A percentile compares a stretch with the other conserved stretches of the same genome.
Evolutionary conservation across 139 green algal species (phyloP).

Genomic region (Tetradesmus lagerheimii): DNA sequence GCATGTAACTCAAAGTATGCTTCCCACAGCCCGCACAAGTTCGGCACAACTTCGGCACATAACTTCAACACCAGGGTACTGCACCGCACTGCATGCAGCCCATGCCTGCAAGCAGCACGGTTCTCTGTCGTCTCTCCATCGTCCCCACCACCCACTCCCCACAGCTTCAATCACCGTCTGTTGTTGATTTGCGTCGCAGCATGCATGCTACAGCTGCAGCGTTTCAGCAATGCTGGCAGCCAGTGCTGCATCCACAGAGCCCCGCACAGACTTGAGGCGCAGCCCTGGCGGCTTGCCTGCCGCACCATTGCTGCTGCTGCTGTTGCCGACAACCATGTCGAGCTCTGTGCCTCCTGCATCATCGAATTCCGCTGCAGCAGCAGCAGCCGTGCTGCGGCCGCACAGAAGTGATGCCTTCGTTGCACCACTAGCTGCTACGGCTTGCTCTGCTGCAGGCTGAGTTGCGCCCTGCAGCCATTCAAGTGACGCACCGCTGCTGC

Average conservation of each 20-base stretch:
- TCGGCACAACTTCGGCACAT: no score
- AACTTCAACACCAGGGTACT: no score
- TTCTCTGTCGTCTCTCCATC: not conserved
- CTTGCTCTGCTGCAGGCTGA: not conserved
- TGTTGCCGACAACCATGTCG: not conserved
- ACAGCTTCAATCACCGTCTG: no score
- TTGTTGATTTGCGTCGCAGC: no score
- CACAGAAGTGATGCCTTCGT: no score
- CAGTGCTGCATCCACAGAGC: slow-evolving; percentile 16
- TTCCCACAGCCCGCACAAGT: no score
- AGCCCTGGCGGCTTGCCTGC: not conserved
- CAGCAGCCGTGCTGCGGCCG: slow-evolving; percentile 1
- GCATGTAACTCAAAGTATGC: no score
- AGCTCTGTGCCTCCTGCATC: not conserved
- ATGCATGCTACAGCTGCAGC: not conserved
- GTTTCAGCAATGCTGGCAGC: not conserved
- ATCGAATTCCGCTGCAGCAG: not conserved
- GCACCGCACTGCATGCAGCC: no score
- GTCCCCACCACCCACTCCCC: no score
- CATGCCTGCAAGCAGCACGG: no score
- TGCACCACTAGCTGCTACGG: not conserved
- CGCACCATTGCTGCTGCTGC: not conserved
- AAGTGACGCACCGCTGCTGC: not conserved
- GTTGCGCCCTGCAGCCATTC: not conserved
- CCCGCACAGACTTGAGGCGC: slow-evolving; percentile 1